Evolutionary conservation across 352 stramenopile genomes (phyloP).

Genomic region (Phytophthora sojae): DNA sequence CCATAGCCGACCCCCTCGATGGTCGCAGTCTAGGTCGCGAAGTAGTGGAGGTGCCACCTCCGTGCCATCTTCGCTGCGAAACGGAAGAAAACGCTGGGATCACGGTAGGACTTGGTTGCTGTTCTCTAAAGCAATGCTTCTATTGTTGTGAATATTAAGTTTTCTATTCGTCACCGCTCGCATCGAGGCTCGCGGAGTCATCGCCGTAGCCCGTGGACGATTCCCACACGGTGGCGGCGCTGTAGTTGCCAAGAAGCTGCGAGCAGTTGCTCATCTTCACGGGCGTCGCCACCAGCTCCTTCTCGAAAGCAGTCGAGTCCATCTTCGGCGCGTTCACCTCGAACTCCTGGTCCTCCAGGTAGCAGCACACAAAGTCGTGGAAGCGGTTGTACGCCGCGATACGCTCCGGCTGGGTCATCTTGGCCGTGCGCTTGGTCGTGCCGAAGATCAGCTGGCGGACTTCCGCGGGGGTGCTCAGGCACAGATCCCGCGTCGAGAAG

Average conservation of each 20-base stretch:
- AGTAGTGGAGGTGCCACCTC: too few species aligned
- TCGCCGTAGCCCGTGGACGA: neutral
- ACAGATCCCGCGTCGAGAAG: slow-evolving; percentile 35
- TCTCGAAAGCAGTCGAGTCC: slow-evolving; percentile 9
- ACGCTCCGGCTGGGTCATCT: slow-evolving; percentile 24
- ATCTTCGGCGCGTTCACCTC: slow-evolving; percentile 32
- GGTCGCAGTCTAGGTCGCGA: too few species aligned
- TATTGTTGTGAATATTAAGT: too few species aligned
- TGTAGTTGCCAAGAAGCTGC: slow-evolving; percentile 24
- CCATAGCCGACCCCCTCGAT: too few species aligned
- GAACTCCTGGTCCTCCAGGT: slow-evolving; percentile 30
- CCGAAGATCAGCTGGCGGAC: slow-evolving; percentile 33
- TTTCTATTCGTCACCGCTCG: too few species aligned
- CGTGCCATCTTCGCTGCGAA: too few species aligned
- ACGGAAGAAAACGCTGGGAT: too few species aligned
- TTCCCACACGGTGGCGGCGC: slow-evolving; percentile 19
- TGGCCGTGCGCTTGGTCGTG: slow-evolving; percentile 15
- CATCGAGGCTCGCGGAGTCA: neutral
- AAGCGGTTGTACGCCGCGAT: slow-evolving; percentile 35
- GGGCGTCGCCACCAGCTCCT: slow-evolving; percentile 10
- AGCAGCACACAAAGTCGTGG: slow-evolving; percentile 36
- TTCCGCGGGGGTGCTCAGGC: slow-evolving; percentile 16
- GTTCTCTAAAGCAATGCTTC: too few species aligned
- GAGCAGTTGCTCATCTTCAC: slow-evolving; percentile 25
- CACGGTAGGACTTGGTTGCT: too few species aligned